Evolutionary conservation across 345 rosid genomes (phyloP).

Genomic region (Psidium guajava): DNA sequence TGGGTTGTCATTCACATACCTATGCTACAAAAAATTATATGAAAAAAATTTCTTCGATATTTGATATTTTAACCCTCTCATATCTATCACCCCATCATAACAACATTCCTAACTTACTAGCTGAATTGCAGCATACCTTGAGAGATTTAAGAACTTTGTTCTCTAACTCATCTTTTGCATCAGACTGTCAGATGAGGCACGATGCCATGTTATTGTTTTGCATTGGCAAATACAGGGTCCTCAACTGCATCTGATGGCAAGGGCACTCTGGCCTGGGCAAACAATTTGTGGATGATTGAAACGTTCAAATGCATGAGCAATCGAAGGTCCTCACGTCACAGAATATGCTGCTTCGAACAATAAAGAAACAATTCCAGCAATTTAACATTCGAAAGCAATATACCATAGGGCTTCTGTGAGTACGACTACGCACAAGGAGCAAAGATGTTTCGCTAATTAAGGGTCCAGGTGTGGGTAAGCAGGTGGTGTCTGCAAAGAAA

Average conservation of each 20-base stretch:
- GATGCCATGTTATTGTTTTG: constrained; percentile 96
- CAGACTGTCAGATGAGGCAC: constrained; percentile 83
- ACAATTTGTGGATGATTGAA: not conserved
- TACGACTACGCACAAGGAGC: constrained; percentile 65
- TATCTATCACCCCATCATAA: not conserved
- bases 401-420: constrained; percentile 77
- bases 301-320: not conserved
- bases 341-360: not conserved
- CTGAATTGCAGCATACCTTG: constrained; percentile 32
- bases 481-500: constrained; percentile 49
- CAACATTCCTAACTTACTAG: not conserved
- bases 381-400: not conserved
- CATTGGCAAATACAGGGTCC: constrained; percentile 97
- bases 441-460: constrained; percentile 77
- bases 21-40: not conserved
- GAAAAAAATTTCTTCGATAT: not conserved
- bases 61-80: not conserved
- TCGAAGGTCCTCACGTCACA: not conserved
- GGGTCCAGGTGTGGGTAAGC: constrained; percentile 88
- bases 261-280: constrained; percentile 76
- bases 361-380: not conserved
- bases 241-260: constrained; percentile 85
- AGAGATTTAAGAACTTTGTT: constrained; percentile 54
- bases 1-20: not conserved
- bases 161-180: constrained; percentile 84